phyloP scores from a whole-genome alignment of 2,329 filamentous ascomycete genomes.

The Fusarium mangiferae region DNA sequence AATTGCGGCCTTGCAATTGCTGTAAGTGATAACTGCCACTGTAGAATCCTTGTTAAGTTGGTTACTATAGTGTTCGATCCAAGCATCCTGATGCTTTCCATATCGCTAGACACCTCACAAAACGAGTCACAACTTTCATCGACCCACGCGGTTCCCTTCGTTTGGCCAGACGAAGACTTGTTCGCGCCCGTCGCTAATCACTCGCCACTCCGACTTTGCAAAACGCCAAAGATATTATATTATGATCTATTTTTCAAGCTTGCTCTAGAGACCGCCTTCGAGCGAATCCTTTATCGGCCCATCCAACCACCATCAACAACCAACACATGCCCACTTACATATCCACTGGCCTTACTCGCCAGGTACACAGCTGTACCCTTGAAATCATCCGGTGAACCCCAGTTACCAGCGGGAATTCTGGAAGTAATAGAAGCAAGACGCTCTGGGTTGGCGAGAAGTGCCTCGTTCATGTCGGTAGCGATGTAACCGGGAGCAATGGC shows the following conservation, averaged over 20 bases:
- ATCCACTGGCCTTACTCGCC: conserved; percentile 78
- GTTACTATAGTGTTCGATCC: conserved; percentile 15
- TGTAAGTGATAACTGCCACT: conserved; percentile 52
- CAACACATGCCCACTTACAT: conserved; percentile 84
- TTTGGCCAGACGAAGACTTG: conserved; percentile 39
- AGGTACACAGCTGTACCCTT: conserved; percentile 84
- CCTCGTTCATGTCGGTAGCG: conserved; percentile 93
- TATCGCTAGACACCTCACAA: conserved; percentile 39
- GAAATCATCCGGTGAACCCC: conserved; percentile 88
- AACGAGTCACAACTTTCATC: conserved; percentile 37
- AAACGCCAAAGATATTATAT: conserved; percentile 3
- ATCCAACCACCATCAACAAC: conserved; percentile 94
- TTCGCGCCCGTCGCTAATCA: conserved; percentile 34
- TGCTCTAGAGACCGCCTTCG: background rate
- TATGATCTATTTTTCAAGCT: conserved; percentile 7
- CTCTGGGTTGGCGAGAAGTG: conserved; percentile 77
- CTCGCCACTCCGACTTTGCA: background rate
- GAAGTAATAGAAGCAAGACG: conserved; percentile 79
- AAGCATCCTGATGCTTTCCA: background rate
- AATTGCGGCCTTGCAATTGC: conserved; percentile 58
- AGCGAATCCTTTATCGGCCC: conserved; percentile 68
- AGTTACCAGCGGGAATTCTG: conserved; percentile 84
- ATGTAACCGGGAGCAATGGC: conserved; percentile 92
- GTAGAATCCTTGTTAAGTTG: background rate
- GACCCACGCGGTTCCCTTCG: conserved; percentile 28